Evolutionary conservation across 176 grass and related monocot species (phyloP).

Genomic region (Lolium perenne): DNA sequence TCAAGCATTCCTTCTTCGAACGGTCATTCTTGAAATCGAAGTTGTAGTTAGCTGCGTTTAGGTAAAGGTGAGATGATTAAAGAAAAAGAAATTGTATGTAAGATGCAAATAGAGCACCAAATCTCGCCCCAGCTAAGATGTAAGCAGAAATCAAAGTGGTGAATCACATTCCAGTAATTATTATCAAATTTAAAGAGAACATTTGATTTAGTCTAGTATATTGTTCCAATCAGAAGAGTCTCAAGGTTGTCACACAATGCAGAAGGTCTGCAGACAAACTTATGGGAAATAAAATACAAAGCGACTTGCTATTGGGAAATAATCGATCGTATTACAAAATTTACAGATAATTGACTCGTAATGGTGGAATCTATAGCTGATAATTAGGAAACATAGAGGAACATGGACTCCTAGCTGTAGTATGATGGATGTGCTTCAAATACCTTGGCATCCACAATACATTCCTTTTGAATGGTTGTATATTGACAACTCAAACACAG

Average conservation of each 20-base stretch:
- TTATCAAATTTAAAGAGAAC: not conserved
- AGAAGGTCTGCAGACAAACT: too few species aligned
- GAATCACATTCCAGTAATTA: not conserved
- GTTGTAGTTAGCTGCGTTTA: not conserved
- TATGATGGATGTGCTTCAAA: not conserved
- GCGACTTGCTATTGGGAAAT: too few species aligned
- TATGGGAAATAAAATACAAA: too few species aligned
- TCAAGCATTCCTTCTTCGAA: conserved; percentile 12
- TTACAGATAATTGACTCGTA: not conserved
- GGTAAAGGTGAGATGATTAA: not conserved
- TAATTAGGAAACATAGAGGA: not conserved
- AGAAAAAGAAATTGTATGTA: conserved; percentile 9
- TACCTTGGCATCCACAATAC: conserved; percentile 34
- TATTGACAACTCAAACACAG: conserved; percentile 38
- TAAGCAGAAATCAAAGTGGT: not conserved
- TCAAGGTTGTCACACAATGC: not conserved
- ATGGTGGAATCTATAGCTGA: not conserved
- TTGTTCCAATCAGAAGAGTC: conserved; percentile 9
- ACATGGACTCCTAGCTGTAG: conserved; percentile 10
- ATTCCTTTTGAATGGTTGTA: conserved; percentile 38
- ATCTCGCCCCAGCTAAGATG: not conserved
- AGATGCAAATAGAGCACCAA: not conserved
- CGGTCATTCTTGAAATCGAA: not conserved
- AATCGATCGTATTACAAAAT: not conserved
- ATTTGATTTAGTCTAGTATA: not conserved